phyloP scores from a whole-genome alignment of 1,284 basidiomycete genomes.

The Ustanciosporium gigantosporum region DNA sequence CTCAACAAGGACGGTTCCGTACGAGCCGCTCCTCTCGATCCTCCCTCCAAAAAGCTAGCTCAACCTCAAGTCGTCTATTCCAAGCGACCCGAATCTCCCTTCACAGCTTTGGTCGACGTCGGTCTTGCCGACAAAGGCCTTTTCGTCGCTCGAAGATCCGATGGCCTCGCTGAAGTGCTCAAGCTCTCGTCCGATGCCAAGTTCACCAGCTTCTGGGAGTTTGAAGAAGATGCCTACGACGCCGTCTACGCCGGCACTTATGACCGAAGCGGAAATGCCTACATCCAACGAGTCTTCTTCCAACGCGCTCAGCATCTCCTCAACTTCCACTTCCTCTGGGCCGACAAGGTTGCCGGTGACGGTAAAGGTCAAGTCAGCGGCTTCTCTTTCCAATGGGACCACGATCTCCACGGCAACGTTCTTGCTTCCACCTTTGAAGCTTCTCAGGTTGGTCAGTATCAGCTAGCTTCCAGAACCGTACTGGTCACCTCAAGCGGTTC shows the following conservation, averaged over 20 bases:
- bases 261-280: slow-evolving; percentile 68
- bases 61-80: slow-evolving; percentile 35
- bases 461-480: slow-evolving; percentile 66
- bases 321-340: slow-evolving; percentile 68
- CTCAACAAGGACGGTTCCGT: slow-evolving; percentile 48
- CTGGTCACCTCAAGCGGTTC: slow-evolving; percentile 78
- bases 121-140: slow-evolving; percentile 49
- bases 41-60: slow-evolving; percentile 27
- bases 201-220: slow-evolving; percentile 48
- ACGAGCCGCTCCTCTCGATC: slow-evolving; percentile 40
- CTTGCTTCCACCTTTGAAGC: slow-evolving; percentile 64
- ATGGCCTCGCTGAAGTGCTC: slow-evolving; percentile 45
- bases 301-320: slow-evolving; percentile 55
- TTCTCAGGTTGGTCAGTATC: slow-evolving; percentile 63
- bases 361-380: slow-evolving; percentile 70
- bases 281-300: slow-evolving; percentile 74
- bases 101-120: slow-evolving; percentile 40
- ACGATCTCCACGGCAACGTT: slow-evolving; percentile 73
- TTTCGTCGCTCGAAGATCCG: slow-evolving; percentile 44
- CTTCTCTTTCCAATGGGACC: slow-evolving; percentile 75
- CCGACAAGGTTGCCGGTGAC: slow-evolving; percentile 64
- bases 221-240: slow-evolving; percentile 57
- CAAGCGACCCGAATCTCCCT: slow-evolving; percentile 24
- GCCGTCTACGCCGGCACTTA: slow-evolving; percentile 65
- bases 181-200: slow-evolving; percentile 36